These are phyloP conservation scores for Aspergillus funiculosus DNA, from an alignment of 495 filamentous ascomycete species.

Conservation along the genomic window DNA sequence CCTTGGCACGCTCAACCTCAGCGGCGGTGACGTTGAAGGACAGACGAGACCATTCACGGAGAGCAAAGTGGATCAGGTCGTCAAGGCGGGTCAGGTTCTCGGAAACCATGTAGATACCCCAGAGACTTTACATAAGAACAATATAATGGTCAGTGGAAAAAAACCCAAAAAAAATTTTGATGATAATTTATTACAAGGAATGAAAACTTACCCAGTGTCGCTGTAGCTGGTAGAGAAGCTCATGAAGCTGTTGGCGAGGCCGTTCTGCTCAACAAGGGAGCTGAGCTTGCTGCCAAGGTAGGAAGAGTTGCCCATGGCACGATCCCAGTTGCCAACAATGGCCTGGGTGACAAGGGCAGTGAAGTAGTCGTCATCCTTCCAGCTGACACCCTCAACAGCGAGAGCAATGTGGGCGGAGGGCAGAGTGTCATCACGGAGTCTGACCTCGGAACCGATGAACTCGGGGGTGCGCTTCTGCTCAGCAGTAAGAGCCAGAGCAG, in stretches of 20 bases:
- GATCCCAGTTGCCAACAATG: slow-evolving; percentile 99
- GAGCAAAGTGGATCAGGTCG: slow-evolving; percentile 94
- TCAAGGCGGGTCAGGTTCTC: slow-evolving; percentile 82
- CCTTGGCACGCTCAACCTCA: slow-evolving; percentile 97
- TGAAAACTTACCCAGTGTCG: slow-evolving; percentile 78
- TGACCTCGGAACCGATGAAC: slow-evolving; percentile 92
- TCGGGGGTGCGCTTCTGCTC: slow-evolving; percentile 82
- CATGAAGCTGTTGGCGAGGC: slow-evolving; percentile 99
- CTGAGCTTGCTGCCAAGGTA: slow-evolving; percentile 98
- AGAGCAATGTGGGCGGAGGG: slow-evolving; percentile 96
- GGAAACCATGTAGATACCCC: slow-evolving; percentile 98
- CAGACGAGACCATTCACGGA: slow-evolving; percentile 95
- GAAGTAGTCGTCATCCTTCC: slow-evolving; percentile 99
- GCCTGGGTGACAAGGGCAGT: slow-evolving; percentile 95
- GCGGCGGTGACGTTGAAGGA: slow-evolving; percentile 77
- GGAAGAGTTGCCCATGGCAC: slow-evolving; percentile 92
- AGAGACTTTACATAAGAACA: slow-evolving; percentile 59
- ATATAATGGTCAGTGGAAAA: slow-evolving; percentile 11
- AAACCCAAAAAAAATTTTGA: too few relatives aligned
- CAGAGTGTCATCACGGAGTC: slow-evolving; percentile 92
- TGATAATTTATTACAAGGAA: background rate
- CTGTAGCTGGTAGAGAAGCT: slow-evolving; percentile 99
- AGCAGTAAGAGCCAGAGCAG: slow-evolving; percentile 55
- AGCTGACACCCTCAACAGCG: slow-evolving; percentile 98
- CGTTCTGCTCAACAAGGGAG: slow-evolving; percentile 83